Evolutionary conservation across 2,329 filamentous ascomycete genomes (phyloP), one percentile per base, ranked within the genome.

Genomic region (Mycosphaerella sp.): DNA sequence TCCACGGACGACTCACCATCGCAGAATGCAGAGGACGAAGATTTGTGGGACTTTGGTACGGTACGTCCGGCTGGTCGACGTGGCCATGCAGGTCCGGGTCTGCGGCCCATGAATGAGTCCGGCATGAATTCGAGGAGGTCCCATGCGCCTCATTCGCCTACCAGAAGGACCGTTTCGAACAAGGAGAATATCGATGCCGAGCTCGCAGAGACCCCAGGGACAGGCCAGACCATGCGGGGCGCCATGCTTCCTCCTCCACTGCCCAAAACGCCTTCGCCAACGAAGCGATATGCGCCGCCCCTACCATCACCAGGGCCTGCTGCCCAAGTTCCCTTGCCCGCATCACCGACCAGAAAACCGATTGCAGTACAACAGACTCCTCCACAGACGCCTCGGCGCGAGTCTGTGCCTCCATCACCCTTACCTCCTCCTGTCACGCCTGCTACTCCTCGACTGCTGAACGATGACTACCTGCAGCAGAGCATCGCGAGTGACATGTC

Each of bases 1-100:
- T 74, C 77, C 10, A 73, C 75, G 17, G 71, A 77, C 12, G 67
- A 69, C 45, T 72, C 77, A 53, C 66, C 72, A 44, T 64, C 69
- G 48, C 62, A 71, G 48, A 70, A 73, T n/a, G 71, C 76, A 1
- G 79, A 84, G 54, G 80, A 86, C 34, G 89, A 96, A 69, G 93
- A 97, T 69, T 82, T 97, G 68, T 98, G 93, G 93, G 93, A 98
- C 70, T 98, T 98, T 75, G 93, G 93, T 42, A 98, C 93, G 0
- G 89, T 98, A 49, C 81, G 91, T 53, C 84, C 95, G 5, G 84
- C 85, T n/a, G 81, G 80, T 32, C 53, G 62, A 45, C 61, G 66
- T 12, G 59, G 51, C 82, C 79, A 82, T 29, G 83, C 84, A 57
- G 79, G 78, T 31, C 67, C 81, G 44, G 85, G 85, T 2, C 74